These are phyloP conservation scores for Malania oleifera DNA, from an alignment of 164 flowering plant genomes.

Conservation along the genomic window DNA sequence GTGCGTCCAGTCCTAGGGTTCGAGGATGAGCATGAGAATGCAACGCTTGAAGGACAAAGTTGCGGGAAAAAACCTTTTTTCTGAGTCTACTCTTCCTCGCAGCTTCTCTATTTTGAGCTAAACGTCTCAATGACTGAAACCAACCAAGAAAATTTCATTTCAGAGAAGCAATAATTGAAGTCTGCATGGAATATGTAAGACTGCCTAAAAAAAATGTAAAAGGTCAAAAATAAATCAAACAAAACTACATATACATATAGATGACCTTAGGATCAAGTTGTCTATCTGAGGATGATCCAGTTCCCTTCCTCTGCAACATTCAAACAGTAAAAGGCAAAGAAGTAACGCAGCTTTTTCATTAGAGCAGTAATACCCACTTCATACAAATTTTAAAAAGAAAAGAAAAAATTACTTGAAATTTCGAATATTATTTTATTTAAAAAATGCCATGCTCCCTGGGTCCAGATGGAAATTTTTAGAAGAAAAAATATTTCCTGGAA, in stretches of 20 bases:
- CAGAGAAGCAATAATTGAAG: no score
- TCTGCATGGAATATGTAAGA: no score
- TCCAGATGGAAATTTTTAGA: background rate
- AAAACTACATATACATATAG: background rate
- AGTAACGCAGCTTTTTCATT: no score
- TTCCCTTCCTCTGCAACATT: slow-evolving; percentile 70
- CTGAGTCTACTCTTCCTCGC: slow-evolving; percentile 92
- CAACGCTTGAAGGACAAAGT: background rate
- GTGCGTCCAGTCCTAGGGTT: no score
- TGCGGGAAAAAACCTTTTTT: slow-evolving; percentile 58
- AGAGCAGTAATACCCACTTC: no score
- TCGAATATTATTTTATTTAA: no score
- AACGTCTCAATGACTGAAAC: slow-evolving; percentile 78
- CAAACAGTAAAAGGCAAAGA: slow-evolving; percentile 1
- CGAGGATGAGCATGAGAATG: no score
- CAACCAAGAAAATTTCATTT: background rate
- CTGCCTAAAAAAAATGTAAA: background rate
- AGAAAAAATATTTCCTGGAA: no score
- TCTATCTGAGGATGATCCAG: slow-evolving; percentile 62
- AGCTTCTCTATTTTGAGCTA: slow-evolving; percentile 99
- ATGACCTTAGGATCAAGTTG: slow-evolving; percentile 80
- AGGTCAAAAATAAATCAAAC: background rate
- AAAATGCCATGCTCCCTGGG: no score
- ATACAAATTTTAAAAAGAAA: no score
- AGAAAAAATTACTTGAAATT: no score